phyloP scores from a whole-genome alignment of 495 filamentous ascomycete genomes.

The Cryomyces minteri region DNA sequence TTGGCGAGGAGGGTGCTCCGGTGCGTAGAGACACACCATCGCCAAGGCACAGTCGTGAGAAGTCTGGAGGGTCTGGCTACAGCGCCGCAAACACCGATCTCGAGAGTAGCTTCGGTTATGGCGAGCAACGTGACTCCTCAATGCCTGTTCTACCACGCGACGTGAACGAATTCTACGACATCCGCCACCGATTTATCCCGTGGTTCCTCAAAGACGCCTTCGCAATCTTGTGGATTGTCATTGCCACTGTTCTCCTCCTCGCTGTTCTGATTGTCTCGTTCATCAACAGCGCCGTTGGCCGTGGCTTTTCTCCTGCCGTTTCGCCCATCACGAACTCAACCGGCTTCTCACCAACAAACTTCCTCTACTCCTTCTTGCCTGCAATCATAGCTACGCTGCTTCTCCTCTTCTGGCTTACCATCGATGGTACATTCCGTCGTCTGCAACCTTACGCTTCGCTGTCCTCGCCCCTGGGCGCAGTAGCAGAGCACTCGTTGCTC shows the following conservation, averaged over 20 bases:
- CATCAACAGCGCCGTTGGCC: conserved; percentile 40
- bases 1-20: conserved; percentile 40
- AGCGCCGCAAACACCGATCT: conserved; percentile 27
- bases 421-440: conserved; percentile 58
- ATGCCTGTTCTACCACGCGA: background rate
- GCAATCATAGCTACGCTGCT: conserved; percentile 54
- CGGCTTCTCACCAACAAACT: conserved; percentile 72
- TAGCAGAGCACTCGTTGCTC: conserved; percentile 50
- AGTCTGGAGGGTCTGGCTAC: conserved; percentile 6
- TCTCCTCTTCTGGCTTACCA: conserved; percentile 58
- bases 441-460: conserved; percentile 60
- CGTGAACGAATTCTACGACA: background rate
- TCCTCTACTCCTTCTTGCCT: conserved; percentile 74
- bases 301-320: conserved; percentile 54
- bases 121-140: conserved; percentile 12
- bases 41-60: conserved; percentile 21
- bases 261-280: conserved; percentile 66
- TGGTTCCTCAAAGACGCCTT: conserved; percentile 54
- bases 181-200: conserved; percentile 51
- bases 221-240: conserved; percentile 43
- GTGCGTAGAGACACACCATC: conserved; percentile 37
- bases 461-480: conserved; percentile 34
- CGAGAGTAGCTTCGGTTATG: conserved; percentile 13
- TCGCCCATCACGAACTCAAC: conserved; percentile 35
- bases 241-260: conserved; percentile 44